Conservation (phyloP, 352 stramenopile species). For the Pseudoperonospora humuli region DNA sequence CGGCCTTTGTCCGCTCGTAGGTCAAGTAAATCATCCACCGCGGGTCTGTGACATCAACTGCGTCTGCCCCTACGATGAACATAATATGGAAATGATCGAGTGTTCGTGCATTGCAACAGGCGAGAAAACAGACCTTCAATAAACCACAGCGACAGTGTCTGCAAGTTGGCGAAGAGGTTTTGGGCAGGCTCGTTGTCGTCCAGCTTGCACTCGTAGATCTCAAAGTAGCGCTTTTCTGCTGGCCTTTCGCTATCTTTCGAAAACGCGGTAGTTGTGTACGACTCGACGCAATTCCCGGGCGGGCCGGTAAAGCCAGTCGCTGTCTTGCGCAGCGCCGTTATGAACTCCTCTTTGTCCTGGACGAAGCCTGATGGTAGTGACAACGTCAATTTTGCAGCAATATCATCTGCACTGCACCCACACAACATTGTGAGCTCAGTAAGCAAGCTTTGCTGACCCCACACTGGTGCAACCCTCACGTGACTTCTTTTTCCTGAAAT, state of each 20-base stretch:
- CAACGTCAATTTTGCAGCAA: constrained; percentile 37
- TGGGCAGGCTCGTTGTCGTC: constrained; percentile 48
- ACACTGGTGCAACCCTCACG: constrained; percentile 16
- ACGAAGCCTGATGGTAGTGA: constrained; percentile 42
- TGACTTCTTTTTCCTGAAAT: constrained; percentile 43
- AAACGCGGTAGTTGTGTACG: constrained; percentile 31
- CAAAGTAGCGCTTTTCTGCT: constrained; percentile 28
- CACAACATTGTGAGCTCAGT: background rate
- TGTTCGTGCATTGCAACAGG: background rate
- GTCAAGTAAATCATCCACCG: constrained; percentile 76
- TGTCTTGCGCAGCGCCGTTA: constrained; percentile 12
- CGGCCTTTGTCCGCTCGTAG: constrained; percentile 37
- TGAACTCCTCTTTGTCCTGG: constrained; percentile 35
- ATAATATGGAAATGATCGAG: background rate
- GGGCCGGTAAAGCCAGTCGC: constrained; percentile 28
- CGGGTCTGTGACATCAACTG: constrained; percentile 61
- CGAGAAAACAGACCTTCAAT: constrained; percentile 53
- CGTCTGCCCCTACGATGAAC: constrained; percentile 41
- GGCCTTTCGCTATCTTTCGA: background rate
- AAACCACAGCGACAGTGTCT: constrained; percentile 75
- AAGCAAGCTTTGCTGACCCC: background rate
- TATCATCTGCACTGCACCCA: constrained; percentile 34
- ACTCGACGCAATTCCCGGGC: constrained; percentile 30
- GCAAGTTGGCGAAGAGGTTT: constrained; percentile 51
- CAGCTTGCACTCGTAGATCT: constrained; percentile 60